Conservation (phyloP, 768 basidiomycete genomes). For the Podaxis sp. region DNA sequence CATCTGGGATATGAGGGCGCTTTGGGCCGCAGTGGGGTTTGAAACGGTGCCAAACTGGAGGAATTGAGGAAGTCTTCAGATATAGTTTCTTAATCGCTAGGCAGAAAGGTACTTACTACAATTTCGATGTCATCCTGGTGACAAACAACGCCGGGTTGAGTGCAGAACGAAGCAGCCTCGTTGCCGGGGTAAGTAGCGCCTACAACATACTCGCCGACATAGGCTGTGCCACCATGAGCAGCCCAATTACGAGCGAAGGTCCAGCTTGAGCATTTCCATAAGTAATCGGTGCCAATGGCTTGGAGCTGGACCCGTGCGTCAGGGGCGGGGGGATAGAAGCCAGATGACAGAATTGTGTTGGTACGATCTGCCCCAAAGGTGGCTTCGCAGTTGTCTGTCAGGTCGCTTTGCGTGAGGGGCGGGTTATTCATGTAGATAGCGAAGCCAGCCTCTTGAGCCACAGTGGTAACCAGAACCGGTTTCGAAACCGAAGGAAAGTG, state of each 20-base stretch:
- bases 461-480: conserved; percentile 70
- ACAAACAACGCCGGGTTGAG: conserved; percentile 57
- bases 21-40: conserved; percentile 55
- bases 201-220: conserved; percentile 60
- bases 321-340: conserved; percentile 43
- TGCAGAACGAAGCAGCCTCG: conserved; percentile 54
- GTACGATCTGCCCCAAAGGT: conserved; percentile 52
- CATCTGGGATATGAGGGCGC: conserved; percentile 61
- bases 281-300: conserved; percentile 62
- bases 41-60: conserved; percentile 54
- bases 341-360: conserved; percentile 39
- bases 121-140: conserved; percentile 84
- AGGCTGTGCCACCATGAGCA: conserved; percentile 62
- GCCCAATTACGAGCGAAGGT: conserved; percentile 70
- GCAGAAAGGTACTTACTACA: conserved; percentile 47
- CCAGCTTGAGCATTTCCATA: conserved; percentile 73
- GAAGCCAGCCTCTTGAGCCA: conserved; percentile 70
- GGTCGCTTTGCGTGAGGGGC: conserved; percentile 38
- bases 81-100: conserved; percentile 2
- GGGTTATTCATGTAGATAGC: conserved; percentile 51
- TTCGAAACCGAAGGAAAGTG: conserved; percentile 63
- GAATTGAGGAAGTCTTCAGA: conserved; percentile 14
- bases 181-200: conserved; percentile 78
- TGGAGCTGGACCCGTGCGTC: conserved; percentile 62
- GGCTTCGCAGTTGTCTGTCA: conserved; percentile 35